These are phyloP conservation scores for Solanum tarijense DNA, from an alignment of 257 asterid species.

Conservation along the genomic window DNA sequence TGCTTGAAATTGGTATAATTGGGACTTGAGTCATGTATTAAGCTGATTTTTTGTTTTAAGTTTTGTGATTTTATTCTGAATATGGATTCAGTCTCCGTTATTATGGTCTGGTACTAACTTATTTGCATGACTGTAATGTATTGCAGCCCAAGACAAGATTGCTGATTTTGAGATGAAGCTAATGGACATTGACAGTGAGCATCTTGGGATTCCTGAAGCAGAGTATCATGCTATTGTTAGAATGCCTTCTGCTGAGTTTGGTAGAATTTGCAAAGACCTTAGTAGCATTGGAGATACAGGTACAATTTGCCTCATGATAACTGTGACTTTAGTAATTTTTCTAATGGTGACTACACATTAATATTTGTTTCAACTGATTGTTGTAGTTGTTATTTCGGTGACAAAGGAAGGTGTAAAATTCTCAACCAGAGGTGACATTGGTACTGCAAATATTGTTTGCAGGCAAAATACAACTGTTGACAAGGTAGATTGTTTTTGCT, in stretches of 20 bases:
- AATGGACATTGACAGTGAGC: slow-evolving; percentile 36
- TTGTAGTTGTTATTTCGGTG: slow-evolving; percentile 81
- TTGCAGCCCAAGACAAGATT: slow-evolving; percentile 30
- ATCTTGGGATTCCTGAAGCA: slow-evolving; percentile 32
- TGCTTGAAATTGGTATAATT: background rate
- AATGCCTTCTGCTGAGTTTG: slow-evolving; percentile 42
- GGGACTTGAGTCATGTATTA: background rate
- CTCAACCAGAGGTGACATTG: slow-evolving; percentile 89
- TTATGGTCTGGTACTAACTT: background rate
- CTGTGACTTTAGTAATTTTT: background rate
- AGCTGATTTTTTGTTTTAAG: background rate
- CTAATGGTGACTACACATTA: background rate
- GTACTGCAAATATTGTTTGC: slow-evolving; percentile 76
- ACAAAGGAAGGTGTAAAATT: slow-evolving; percentile 95
- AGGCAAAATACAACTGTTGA: slow-evolving; percentile 87
- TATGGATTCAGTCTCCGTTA: background rate
- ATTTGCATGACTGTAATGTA: background rate
- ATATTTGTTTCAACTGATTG: background rate
- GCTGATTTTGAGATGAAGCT: slow-evolving; percentile 36
- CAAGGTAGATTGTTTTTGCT: slow-evolving; percentile 33
- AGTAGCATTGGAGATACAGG: slow-evolving; percentile 35
- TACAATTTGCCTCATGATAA: background rate
- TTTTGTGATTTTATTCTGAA: background rate
- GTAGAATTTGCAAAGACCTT: slow-evolving; percentile 30
- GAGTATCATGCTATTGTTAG: slow-evolving; percentile 35